Base-by-base conservation (phyloP, 83 land plant species). In the Picea engelmannii region DNA sequence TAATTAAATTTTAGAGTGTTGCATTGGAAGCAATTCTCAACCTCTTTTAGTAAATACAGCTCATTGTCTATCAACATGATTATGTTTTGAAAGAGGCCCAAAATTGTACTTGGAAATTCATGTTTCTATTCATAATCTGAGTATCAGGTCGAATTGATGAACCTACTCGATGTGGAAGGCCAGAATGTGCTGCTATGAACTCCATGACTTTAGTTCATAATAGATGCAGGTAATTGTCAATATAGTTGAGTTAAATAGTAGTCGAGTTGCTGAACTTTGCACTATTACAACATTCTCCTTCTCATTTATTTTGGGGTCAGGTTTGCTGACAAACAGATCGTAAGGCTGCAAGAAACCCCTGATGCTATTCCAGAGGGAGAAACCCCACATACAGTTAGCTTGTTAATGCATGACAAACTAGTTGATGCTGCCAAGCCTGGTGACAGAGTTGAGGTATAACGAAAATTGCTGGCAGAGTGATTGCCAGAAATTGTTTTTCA, bases 321-420 rank as follows among this genome's bases (percentile, higher is more conserved):
- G 81, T 97, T 97, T 90, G 90, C 98, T 31, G 98, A 95, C 83
- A 97, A 97, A 86, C 99, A 97, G 75, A 91, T 97, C 81, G 99
- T 97, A 66, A 92, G 95, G 83, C 85, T 97, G 68, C 99, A 95
- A 87, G 99, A 97, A 88, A 97, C 99, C 8, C 99, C 99, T 52
- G 98, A 97, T 97, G 99, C 96, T 55, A 97, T 97, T 24, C 99
- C 99, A 59, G 98, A 97, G 47, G 99, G 98, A 58, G 99, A 96
- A 58, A 97, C 99, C 27, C 99, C 99, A 42, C 98, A 97, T 71
- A 97, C 99, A 10, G 99, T 97, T 47, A 97, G 99, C 87, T 81
- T 97, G 86, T 78, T 96, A 80, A 91, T 97, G 98, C 98, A 97
- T 63, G 98, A 95, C 87, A 97, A 90, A 81, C 87, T 97, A 38